Percentiles rank a stretch among this genome's conserved stretches.
Evolutionary conservation across 2,329 filamentous ascomycete species (phyloP).

Genomic region (Dactylellina sp.): DNA sequence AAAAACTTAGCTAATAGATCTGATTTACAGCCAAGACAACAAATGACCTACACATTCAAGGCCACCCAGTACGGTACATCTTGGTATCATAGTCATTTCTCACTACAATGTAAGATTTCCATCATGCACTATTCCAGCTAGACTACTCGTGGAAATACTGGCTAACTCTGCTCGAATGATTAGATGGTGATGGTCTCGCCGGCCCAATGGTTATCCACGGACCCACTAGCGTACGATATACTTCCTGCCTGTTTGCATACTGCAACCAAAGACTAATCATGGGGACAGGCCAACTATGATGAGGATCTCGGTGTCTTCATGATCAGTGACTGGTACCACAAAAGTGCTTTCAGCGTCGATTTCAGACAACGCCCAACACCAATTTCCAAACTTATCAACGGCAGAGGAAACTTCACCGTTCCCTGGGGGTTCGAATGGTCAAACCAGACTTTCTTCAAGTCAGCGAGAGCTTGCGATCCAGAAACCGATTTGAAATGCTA

Average conservation of each 20-base stretch:
- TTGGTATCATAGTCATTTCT: slow-evolving; percentile 58
- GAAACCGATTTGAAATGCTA: not conserved
- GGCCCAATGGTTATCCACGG: slow-evolving; percentile 57
- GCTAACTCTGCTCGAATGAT: not conserved
- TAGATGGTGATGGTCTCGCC: slow-evolving; percentile 27
- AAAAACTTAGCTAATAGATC: not conserved
- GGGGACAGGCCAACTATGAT: slow-evolving; percentile 37
- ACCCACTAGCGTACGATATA: slow-evolving; percentile 15
- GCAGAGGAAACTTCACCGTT: slow-evolving; percentile 61
- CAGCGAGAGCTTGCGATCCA: slow-evolving; percentile 2
- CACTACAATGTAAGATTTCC: not conserved
- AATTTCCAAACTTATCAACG: slow-evolving; percentile 58
- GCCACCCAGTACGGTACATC: slow-evolving; percentile 62
- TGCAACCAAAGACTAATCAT: not conserved
- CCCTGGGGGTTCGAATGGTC: slow-evolving; percentile 21
- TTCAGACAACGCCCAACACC: slow-evolving; percentile 56
- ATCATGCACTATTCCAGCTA: not conserved
- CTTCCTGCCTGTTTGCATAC: not conserved
- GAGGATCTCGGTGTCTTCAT: slow-evolving; percentile 61
- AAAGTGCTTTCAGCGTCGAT: slow-evolving; percentile 57
- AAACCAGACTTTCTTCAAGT: slow-evolving; percentile 1
- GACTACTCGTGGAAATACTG: not conserved
- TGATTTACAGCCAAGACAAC: not conserved
- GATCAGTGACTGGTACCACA: slow-evolving; percentile 61
- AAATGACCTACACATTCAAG: slow-evolving; percentile 64